Percentiles rank a stretch among this genome's conserved stretches.
These are phyloP conservation scores for Trichoderma oligosporum DNA, from an alignment of 2,329 filamentous ascomycete species.

Conservation along the genomic window DNA sequence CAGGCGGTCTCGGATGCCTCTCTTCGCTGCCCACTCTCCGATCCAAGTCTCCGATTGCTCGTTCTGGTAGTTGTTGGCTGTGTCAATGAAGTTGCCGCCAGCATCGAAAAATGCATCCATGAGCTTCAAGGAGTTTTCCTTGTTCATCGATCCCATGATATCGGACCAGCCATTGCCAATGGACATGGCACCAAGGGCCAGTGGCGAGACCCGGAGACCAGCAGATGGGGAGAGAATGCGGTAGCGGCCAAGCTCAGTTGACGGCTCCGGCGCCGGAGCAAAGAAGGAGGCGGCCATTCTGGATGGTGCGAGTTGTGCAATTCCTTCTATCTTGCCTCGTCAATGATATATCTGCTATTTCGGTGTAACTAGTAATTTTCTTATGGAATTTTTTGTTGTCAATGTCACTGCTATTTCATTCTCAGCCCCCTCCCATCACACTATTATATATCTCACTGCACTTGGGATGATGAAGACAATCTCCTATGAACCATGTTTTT, in stretches of 20 bases:
- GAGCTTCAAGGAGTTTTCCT: constrained; percentile 11
- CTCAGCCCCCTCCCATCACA: not conserved
- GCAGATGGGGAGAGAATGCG: not conserved
- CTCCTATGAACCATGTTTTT: not conserved
- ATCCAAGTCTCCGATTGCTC: constrained; percentile 51
- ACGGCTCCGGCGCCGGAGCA: not conserved
- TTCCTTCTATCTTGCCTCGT: not conserved
- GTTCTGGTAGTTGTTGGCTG: constrained; percentile 47
- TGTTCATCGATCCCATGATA: constrained; percentile 3
- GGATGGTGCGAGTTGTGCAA: too few relatives aligned
- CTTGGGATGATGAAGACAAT: not conserved
- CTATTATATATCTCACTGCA: constrained; percentile 7
- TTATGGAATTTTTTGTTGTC: not conserved
- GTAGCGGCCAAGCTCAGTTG: not conserved
- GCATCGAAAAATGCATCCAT: constrained; percentile 22
- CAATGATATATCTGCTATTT: not conserved
- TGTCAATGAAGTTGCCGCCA: constrained; percentile 63
- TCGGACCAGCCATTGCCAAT: constrained; percentile 7
- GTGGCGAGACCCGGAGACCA: constrained; percentile 3
- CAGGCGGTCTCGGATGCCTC: constrained; percentile 44
- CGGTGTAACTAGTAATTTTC: not conserved
- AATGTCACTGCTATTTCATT: not conserved
- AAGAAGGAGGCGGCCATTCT: not conserved
- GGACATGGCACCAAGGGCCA: constrained; percentile 15
- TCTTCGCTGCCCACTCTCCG: constrained; percentile 47